Base-by-base conservation (phyloP, 345 rosid species). In the Populus davidiana region DNA sequence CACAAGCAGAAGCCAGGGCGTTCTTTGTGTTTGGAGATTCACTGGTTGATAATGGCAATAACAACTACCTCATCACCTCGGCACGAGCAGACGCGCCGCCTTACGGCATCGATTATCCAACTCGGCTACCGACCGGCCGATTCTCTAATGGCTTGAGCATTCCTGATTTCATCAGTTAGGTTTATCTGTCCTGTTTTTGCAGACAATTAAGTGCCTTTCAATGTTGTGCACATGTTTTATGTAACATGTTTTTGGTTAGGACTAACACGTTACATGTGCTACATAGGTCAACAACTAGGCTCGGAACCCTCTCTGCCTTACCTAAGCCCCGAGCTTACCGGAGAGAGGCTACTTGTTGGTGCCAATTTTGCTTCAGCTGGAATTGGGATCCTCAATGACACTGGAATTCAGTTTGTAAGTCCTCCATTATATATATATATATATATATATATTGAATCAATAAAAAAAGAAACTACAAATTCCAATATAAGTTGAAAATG, bases 331-430 rank as follows among this genome's bases (percentile, higher is more conserved):
- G 18, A 74, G 50, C 76, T 82, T 6, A 54, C 8, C 1, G 84
- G 84, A 10, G 5, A 50, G 10, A 70, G 59, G 25, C 76, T 82
- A 8, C 78, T 81, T 16, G 52, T 21, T 59, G 84, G 84, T 65
- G 84, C 84, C 39, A 82, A 82, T 71, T 82, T 82, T 74, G 84
- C 84, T 23, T 82, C 84, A 2, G 84, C 84, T 75, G 84, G 84
- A 41, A 78, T 82, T 50, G 84, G 84, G 39, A 66, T 82, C 50
- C 84, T 82, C 52, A 81, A 74, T 65, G 84, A 81, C 63, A 81
- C 84, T 33, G 84, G 84, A 41, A 14, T 81, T 56, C 84, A 78
- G 38, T 81, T 81, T 64, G 84, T 81, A 74, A 27, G 27, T 27
- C 27, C 27, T 27, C 27, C 27, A 27, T 27, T 25, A 25, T 25